Conservation (phyloP, 2,329 filamentous ascomycete genomes). For the Kalmusia sp. region DNA sequence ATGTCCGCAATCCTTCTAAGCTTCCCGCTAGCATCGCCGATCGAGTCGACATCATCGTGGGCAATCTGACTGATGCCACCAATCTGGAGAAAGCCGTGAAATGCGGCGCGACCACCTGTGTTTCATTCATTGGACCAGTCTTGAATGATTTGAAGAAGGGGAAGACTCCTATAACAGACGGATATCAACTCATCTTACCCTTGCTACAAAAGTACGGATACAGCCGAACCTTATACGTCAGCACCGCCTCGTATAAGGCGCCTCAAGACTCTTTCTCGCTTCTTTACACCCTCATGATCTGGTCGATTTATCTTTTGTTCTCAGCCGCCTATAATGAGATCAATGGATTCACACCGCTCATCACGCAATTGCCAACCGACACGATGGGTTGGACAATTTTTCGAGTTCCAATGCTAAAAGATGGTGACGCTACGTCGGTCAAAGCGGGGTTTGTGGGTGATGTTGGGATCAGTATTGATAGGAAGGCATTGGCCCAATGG, state of each 20-base stretch:
- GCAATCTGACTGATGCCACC: conserved; percentile 5
- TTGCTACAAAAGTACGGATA: conserved; percentile 15
- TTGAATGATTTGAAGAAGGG: conserved; percentile 2
- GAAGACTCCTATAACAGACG: conserved; percentile 11
- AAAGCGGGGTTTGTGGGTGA: conserved; percentile 12
- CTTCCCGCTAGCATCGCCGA: conserved; percentile 14
- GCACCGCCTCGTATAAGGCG: conserved; percentile 14
- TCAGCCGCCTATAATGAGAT: conserved; percentile 15
- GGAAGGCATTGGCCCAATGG: conserved; percentile 18
- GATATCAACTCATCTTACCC: conserved; percentile 13
- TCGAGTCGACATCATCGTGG: conserved; percentile 10
- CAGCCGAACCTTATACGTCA: conserved; percentile 9
- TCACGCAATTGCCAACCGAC: conserved; percentile 1
- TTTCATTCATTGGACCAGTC: conserved; percentile 14
- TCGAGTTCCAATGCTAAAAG: conserved; percentile 14
- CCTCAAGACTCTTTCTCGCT: conserved; percentile 13
- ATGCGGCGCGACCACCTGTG: conserved; percentile 14
- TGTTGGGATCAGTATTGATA: conserved; percentile 8
- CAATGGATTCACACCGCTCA: conserved; percentile 7
- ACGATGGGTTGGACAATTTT: conserved; percentile 16
- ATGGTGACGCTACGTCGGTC: conserved; percentile 8
- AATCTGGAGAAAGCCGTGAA: conserved; percentile 11
- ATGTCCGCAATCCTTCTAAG: conserved; percentile 18
- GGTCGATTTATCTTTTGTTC: conserved; percentile 11
- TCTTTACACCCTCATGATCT: conserved; percentile 7